Base-by-base conservation (phyloP, 768 basidiomycete species). In the Naganishia randhawae region DNA sequence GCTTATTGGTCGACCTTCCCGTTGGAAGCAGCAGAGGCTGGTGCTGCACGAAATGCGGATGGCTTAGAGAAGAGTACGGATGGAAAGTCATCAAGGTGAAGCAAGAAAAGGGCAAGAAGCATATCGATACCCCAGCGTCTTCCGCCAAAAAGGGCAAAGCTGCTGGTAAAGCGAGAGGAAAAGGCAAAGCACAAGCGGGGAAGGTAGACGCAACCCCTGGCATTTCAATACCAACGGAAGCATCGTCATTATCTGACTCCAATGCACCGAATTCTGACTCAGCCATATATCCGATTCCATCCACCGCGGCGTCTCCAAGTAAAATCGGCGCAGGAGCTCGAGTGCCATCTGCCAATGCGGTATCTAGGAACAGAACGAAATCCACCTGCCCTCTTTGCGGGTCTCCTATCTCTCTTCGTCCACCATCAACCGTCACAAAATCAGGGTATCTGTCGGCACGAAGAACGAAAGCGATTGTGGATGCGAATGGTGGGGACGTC, bases 51-150 rank as follows among this genome's bases (percentile, higher is more conserved):
- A 37, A 22, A 8, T 70, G 69, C 35, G 69, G 69, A 13, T 32
- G 37, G 39, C 22, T 70, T 39, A 53, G 50, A 19, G 57, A 61
- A 19, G 69, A 50, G 32, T 70, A 48, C 31, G 69, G 65, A 10
- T 70, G 69, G 69, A 70, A 63, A 51, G 42, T 70, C 2, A 57
- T 70, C 41, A 61, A 61, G 55, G 54, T 65, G 16, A 52, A 53
- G 48, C 17, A 29, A 22, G 57, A 61, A 52, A 68, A 25, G 63
- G 63, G 45, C 32, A 50, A 62, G 57, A 61, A 41, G n/a, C 17
- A n/a, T 35, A 25, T 32, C 32, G 33, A 54, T 32, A 67, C 27
- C 42, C 11, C 33, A 9, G 55, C n/a, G 14, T n/a, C 50, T 19
- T 35, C 54, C 2, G 32, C 16, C 17, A 70, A 62, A 35, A 70